Base-by-base conservation (phyloP, 2,329 filamentous ascomycete species). In the Colletotrichum navitas region DNA sequence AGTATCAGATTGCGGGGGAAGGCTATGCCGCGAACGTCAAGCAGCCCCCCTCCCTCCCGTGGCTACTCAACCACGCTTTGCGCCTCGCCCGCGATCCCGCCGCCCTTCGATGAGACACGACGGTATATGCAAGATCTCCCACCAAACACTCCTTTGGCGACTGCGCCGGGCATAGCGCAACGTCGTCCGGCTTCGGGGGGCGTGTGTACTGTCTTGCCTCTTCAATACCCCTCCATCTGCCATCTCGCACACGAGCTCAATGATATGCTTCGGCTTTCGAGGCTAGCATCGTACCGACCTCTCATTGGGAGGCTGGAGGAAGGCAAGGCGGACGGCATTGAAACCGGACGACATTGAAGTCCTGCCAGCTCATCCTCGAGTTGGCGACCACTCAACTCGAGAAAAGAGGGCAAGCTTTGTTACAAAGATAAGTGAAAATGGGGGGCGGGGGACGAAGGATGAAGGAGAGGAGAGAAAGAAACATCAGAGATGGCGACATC, bases 21-120 rank as follows among this genome's bases (percentile, higher is more conserved):
- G 24, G 24, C 34, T 45, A 45, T 60, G 24, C 56, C 56, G 41
- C 45, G 56, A 34, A 47, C 56, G 41, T 58, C 34, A 14, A 24
- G 14, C n/a, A 55, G 1, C 12, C n/a, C 3, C 6, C 3, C 29
- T 32, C 18, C 12, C 39, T 26, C 5, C 24, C 10, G 4, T 60
- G 39, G 12, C 18, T 60, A 10, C 56, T 47, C 18, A 10, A 12
- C 34, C 54, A 7, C 16, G 18, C 21, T 41, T 41, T 2, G n/a
- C 16, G 43, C 12, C 56, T 59, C 18, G 39, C 29, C 32, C 21
- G 18, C 24, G 4, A 39, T 24, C 56, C 24, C 39, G 34, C 39
- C 39, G 36, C 11, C n/a, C 55, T 39, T 36, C n/a, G 34, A 56
- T 45, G 24, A 45, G 39, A 59, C 56, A 32, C 32, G 56, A 26